Percentiles rank a stretch among this genome's conserved stretches.
phyloP scores from a whole-genome alignment of 2,329 filamentous ascomycete genomes.

The Fusarium luffae region DNA sequence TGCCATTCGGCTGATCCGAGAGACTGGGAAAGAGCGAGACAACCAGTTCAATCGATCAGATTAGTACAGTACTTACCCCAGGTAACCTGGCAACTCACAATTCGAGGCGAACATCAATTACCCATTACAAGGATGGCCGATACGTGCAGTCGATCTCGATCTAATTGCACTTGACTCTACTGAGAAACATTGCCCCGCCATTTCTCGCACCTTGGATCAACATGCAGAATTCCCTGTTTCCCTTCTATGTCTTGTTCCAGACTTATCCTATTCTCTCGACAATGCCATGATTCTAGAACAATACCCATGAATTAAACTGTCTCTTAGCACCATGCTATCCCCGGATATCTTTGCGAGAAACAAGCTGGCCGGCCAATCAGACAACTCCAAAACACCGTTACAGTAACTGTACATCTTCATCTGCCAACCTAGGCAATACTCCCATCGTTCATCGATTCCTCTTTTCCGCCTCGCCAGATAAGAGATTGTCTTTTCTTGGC shows the following conservation, averaged over 20 bases:
- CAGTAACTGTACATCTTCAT: neutral
- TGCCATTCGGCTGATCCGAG: conserved; percentile 10
- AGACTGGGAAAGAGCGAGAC: neutral
- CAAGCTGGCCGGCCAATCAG: neutral
- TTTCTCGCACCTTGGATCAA: conserved; percentile 9
- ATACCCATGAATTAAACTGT: conserved; percentile 1
- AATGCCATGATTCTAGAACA: conserved; percentile 20
- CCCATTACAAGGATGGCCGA: conserved; percentile 1
- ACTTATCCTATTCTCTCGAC: neutral
- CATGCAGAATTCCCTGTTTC: conserved; percentile 13
- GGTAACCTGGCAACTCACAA: neutral
- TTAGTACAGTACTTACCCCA: neutral
- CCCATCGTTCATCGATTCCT: neutral
- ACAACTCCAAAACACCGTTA: neutral
- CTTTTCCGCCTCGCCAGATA: conserved; percentile 16
- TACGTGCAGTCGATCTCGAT: conserved; percentile 4
- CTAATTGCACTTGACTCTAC: neutral
- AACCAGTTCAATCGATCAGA: neutral
- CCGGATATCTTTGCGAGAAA: neutral
- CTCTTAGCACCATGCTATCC: neutral
- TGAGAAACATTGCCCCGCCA: neutral
- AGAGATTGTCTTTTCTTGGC: conserved; percentile 21
- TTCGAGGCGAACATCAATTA: neutral
- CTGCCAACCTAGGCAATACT: neutral
- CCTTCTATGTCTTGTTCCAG: neutral